Base-by-base conservation (phyloP, 1,284 basidiomycete genomes). In the Cryptococcus sp. region DNA sequence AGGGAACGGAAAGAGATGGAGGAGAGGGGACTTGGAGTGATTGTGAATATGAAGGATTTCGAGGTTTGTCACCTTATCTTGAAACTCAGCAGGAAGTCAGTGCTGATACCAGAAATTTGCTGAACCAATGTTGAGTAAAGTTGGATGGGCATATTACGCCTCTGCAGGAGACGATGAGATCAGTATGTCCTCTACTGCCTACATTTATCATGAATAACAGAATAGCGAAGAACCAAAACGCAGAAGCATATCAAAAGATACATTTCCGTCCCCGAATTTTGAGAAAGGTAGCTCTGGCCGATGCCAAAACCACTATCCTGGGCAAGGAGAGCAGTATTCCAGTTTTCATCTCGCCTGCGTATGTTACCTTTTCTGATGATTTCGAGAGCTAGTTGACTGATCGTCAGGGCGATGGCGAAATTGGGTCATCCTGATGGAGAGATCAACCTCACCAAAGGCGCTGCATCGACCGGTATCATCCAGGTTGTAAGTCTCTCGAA, bases 371-470 rank as follows among this genome's bases (percentile, higher is more conserved):
- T 7, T 24, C 4, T 25, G 24, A 14, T 16, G 2, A 36, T 16
- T 31, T n/a, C n/a, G 14, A 19, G 25, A 10, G 4, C 13, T 36
- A 7, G 41, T 37, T 49, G 44, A 51, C 31, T 16, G 32, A 13
- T 18, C 87, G 21, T 36, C 44, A 68, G 66, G 0, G 91, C 90
- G 4, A 83, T 93, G 58, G 91, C 90, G n/a, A 87, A 86, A 64
- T 79, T 94, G 2, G 91, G 91, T 1, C 91, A 96, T 67, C 91
- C 91, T 2, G 76, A 83, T 76, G 91, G 91, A 16, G 91, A 96
- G 75, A 78, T 82, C 42, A 93, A 92, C 73, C 83, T 94, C 53
- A 88, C 88, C 1, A 79, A 79, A 45, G 91, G 85, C 2, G 84
- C 85, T 4, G 83, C 80, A n/a, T 77, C 79, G 45, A 80, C 82